phyloP scores from a whole-genome alignment of 2,329 filamentous ascomycete species.

The Cladosporium halotolerans region DNA sequence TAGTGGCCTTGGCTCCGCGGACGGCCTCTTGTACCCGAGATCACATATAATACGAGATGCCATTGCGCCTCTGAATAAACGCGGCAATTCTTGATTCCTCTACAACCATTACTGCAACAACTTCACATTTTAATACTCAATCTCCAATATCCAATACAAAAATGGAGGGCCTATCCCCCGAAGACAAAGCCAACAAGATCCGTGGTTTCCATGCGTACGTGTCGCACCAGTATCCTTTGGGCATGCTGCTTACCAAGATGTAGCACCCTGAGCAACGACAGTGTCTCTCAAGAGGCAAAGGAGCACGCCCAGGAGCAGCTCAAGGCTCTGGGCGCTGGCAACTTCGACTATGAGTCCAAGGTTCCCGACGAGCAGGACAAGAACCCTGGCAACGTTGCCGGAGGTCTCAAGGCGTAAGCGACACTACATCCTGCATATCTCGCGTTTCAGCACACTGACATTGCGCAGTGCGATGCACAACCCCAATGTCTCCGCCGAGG shows the following conservation, averaged over 20 bases:
- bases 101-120: too few relatives aligned
- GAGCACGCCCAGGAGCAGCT: slow-evolving; percentile 8
- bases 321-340: not conserved
- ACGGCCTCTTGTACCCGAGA: too few relatives aligned
- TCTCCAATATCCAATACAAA: not conserved
- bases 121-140: not conserved
- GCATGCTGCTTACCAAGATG: not conserved
- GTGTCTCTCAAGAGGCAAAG: not conserved
- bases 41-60: too few relatives aligned
- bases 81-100: too few relatives aligned
- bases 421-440: too few relatives aligned
- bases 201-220: slow-evolving; percentile 7
- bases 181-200: slow-evolving; percentile 10
- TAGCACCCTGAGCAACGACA: slow-evolving; percentile 7
- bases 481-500: slow-evolving; percentile 5
- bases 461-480: slow-evolving; percentile 5
- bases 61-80: too few relatives aligned
- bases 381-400: slow-evolving; percentile 3
- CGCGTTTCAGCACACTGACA: not conserved
- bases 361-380: slow-evolving; percentile 1
- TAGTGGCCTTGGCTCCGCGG: too few relatives aligned
- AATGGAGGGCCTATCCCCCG: slow-evolving; percentile 2
- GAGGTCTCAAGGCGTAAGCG: slow-evolving; percentile 6
- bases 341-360: slow-evolving; percentile 7
- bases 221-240: too few relatives aligned